Evolutionary conservation across 2,329 filamentous ascomycete species (phyloP), one percentile per base, ranked within the genome.

Genomic region (Beauveria caledonica): DNA sequence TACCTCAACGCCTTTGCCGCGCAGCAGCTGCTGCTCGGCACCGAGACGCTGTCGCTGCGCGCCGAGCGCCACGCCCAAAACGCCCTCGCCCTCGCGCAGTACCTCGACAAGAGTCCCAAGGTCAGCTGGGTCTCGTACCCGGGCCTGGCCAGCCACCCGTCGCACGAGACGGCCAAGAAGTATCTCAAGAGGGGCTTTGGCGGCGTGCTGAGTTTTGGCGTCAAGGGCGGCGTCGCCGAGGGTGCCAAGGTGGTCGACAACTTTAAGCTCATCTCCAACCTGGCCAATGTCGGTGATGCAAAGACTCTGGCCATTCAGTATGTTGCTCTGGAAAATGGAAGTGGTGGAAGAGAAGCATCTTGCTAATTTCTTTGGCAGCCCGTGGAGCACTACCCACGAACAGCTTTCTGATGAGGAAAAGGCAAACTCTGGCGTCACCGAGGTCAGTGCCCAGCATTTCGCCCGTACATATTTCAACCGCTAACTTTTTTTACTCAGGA

Each of bases 61-160:
- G 87, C 85, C 44, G 92, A 97, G 78, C 80, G 93, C 56, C 93
- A 97, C 72, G 92, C 90, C 0, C 80, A 86, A 69, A 97, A 97
- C 73, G 86, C 94, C 1, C 74, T 93, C 44, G 83, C 85, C 23
- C 79, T 97, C 60, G 93, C 93, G 1, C 80, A 81, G 69, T 95
- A 92, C 85, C 80, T 97, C 48, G 86, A 95, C 79, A 84, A 83
- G 70, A 93, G 91, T 77, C 80, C 86, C 57, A 85, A 94, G 69
- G 92, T 97, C 52, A 82, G 83, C 68, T 99, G 93, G 93, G 93
- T 97, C 11, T 94, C 89, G 42, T 97, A 97, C 74, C 92, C 90
- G 0, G 94, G 94, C 21, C 81, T 97, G 4, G 83, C 87, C 75
- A 90, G 80, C 78, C 94, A 97, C 73, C 80, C 84, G 13, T 90